Evolutionary conservation across 352 stramenopile genomes (phyloP).

Genomic region (Pythium guiyangense): DNA sequence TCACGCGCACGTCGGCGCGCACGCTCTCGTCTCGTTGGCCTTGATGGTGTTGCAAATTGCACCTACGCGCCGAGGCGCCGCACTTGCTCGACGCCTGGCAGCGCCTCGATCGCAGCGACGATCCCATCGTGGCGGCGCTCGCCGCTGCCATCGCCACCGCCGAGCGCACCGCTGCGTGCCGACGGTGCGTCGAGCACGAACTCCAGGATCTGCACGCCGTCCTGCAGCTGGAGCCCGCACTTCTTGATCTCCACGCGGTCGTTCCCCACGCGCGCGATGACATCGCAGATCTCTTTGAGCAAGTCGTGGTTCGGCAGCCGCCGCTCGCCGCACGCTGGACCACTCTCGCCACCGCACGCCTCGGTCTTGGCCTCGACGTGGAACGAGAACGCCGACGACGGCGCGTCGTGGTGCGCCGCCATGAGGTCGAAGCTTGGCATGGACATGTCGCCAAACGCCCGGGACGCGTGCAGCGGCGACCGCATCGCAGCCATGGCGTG

Average conservation of each 20-base stretch:
- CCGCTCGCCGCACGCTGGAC: slow-evolving; percentile 36
- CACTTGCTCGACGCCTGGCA: slow-evolving; percentile 38
- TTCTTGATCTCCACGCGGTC: slow-evolving; percentile 79
- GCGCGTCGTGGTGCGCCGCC: slow-evolving; percentile 2
- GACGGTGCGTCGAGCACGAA: slow-evolving; percentile 60
- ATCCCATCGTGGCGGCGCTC: slow-evolving; percentile 25
- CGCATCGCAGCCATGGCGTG: slow-evolving; percentile 48
- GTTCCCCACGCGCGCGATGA: slow-evolving; percentile 54
- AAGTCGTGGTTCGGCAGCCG: slow-evolving; percentile 81
- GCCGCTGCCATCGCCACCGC: slow-evolving; percentile 6
- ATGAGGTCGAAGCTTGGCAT: slow-evolving; percentile 21
- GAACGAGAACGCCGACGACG: slow-evolving; percentile 41
- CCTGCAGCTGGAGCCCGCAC: slow-evolving; percentile 71
- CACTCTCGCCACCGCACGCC: slow-evolving; percentile 24
- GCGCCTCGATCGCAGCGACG: slow-evolving; percentile 36
- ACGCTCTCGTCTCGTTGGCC: too few species aligned
- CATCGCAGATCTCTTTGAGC: slow-evolving; percentile 80
- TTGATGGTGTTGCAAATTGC: too few species aligned
- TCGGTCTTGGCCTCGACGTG: slow-evolving; percentile 65
- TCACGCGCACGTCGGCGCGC: too few species aligned
- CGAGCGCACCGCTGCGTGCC: slow-evolving; percentile 11
- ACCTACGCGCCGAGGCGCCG: slow-evolving; percentile 4
- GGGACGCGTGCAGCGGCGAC: slow-evolving; percentile 30
- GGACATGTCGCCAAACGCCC: slow-evolving; percentile 12
- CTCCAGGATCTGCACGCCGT: slow-evolving; percentile 69